Evolutionary conservation across 768 basidiomycete genomes (phyloP).

Genomic region (Lyophyllum atratum): DNA sequence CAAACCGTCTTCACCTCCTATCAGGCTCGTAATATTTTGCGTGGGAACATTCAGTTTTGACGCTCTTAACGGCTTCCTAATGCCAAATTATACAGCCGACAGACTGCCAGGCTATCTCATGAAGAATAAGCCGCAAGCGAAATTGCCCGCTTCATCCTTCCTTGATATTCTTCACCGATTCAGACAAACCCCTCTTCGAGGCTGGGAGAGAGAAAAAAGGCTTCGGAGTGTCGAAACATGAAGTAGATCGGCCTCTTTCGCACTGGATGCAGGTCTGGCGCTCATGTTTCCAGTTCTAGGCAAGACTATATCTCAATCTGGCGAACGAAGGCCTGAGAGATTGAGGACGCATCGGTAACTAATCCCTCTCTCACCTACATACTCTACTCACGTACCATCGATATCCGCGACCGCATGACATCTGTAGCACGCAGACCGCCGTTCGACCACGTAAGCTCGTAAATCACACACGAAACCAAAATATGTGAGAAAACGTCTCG

Average conservation of each 20-base stretch:
- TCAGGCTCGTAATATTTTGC: constrained; percentile 14
- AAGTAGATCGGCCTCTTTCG: constrained; percentile 12
- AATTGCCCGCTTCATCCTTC: constrained; percentile 13
- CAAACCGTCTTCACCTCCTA: background rate
- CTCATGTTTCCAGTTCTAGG: constrained; percentile 6
- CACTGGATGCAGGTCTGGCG: constrained; percentile 17
- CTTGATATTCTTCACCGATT: constrained; percentile 4
- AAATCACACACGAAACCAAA: constrained; percentile 8
- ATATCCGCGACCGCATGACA: background rate
- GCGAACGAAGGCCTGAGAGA: constrained; percentile 13
- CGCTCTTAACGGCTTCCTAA: background rate
- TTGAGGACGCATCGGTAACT: constrained; percentile 16
- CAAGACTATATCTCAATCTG: constrained; percentile 10
- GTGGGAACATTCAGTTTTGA: background rate
- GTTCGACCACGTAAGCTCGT: constrained; percentile 5
- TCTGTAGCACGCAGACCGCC: constrained; percentile 2
- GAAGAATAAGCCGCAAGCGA: constrained; percentile 18
- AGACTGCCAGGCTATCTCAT: constrained; percentile 15
- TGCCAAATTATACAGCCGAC: constrained; percentile 8
- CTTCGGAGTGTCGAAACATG: constrained; percentile 13
- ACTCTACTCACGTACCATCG: background rate
- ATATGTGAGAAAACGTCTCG: background rate
- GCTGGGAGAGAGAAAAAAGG: constrained; percentile 9
- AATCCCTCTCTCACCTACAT: too few relatives aligned
- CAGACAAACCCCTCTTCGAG: background rate